Evolutionary conservation across 345 rosid genomes (phyloP).

Genomic region (Ricinus communis): DNA sequence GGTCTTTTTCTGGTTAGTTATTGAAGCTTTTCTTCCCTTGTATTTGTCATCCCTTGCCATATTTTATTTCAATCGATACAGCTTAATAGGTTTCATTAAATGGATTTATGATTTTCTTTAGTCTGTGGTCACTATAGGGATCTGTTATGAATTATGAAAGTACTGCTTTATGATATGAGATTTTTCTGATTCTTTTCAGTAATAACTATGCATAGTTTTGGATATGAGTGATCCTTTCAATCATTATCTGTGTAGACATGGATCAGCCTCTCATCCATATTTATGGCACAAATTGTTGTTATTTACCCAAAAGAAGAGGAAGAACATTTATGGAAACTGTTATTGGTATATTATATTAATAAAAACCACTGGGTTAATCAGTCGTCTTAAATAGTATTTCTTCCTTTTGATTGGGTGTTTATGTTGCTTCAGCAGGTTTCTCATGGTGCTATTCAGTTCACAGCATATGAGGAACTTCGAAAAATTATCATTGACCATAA

Average conservation of each 20-base stretch:
- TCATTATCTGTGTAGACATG: neutral
- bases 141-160: neutral
- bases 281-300: too few species aligned
- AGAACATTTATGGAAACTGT: too few species aligned
- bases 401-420: conserved; percentile 12
- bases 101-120: neutral
- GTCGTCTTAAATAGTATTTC: too few species aligned
- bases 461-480: conserved; percentile 87
- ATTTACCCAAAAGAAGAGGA: too few species aligned
- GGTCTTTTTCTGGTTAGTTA: conserved; percentile 72
- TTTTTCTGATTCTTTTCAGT: neutral
- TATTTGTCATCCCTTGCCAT: neutral
- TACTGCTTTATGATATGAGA: neutral
- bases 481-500: conserved; percentile 53
- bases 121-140: neutral
- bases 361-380: too few species aligned
- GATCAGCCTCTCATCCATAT: conserved; percentile 8
- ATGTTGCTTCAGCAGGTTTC: conserved; percentile 79
- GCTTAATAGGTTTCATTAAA: neutral
- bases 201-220: neutral
- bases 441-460: conserved; percentile 93
- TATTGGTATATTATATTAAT: too few species aligned
- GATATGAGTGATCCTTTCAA: neutral
- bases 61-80: neutral
- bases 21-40: neutral